phyloP scores from a whole-genome alignment of 2,329 filamentous ascomycete species.

The Colletotrichum karsti region DNA sequence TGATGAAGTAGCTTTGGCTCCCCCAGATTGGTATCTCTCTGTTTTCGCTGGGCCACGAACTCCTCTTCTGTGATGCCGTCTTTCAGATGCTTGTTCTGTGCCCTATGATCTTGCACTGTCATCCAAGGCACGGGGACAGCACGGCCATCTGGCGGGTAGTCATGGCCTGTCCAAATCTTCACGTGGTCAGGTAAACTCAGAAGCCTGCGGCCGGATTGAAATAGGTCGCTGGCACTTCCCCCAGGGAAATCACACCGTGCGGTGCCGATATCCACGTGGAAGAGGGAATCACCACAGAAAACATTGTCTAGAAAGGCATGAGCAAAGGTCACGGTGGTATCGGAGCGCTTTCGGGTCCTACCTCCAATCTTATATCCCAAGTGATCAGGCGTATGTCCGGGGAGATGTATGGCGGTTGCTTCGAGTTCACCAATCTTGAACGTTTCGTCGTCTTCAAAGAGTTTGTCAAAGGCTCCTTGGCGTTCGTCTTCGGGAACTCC shows the following conservation, averaged over 20 bases:
- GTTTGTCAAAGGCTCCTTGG: conserved; percentile 56
- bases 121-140: conserved; percentile 46
- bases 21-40: conserved; percentile 51
- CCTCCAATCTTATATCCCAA: conserved; percentile 65
- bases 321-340: not conserved
- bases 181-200: conserved; percentile 51
- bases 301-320: conserved; percentile 45
- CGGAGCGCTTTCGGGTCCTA: conserved; percentile 28
- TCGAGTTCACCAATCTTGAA: conserved; percentile 59
- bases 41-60: conserved; percentile 51
- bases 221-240: conserved; percentile 54
- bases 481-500: conserved; percentile 52
- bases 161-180: conserved; percentile 63
- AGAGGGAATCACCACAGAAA: conserved; percentile 63
- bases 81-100: conserved; percentile 56
- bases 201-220: conserved; percentile 49
- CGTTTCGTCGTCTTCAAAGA: conserved; percentile 61
- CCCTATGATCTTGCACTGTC: conserved; percentile 54
- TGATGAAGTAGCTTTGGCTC: conserved; percentile 58
- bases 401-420: conserved; percentile 60
- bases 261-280: conserved; percentile 59
- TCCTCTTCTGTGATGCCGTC: conserved; percentile 49
- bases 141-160: conserved; percentile 54
- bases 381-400: conserved; percentile 69
- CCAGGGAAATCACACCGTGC: conserved; percentile 65